A percentile compares a stretch with the other conserved stretches of the same genome.
phyloP scores from a whole-genome alignment of 169 alveolate genomes.

The Plasmodium ovale region DNA sequence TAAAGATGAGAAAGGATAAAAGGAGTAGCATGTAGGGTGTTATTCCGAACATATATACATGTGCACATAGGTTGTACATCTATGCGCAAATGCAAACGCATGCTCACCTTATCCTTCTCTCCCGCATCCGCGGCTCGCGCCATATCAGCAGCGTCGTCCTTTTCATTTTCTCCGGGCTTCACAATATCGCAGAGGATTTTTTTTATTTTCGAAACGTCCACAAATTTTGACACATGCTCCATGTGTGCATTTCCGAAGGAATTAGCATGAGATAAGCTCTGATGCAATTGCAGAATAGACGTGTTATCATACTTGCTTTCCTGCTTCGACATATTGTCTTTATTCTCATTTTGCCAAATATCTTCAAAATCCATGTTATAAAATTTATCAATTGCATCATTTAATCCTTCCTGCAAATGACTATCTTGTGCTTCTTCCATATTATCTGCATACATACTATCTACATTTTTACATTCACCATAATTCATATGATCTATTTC shows the following conservation, averaged over 20 bases:
- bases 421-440: slow-evolving; percentile 47
- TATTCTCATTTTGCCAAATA: slow-evolving; percentile 60
- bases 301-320: slow-evolving; percentile 34
- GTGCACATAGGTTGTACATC: not conserved
- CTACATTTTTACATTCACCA: slow-evolving; percentile 19
- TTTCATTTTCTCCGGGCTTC: slow-evolving; percentile 42
- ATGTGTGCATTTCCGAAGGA: slow-evolving; percentile 19
- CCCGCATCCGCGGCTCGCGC: slow-evolving; percentile 7
- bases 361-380: slow-evolving; percentile 71
- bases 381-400: slow-evolving; percentile 68
- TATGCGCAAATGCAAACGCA: not conserved
- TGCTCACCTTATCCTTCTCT: not conserved
- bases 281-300: slow-evolving; percentile 32
- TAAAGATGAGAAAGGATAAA: slow-evolving; percentile 1
- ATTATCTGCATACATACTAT: slow-evolving; percentile 27
- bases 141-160: not conserved
- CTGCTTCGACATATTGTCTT: slow-evolving; percentile 27
- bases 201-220: slow-evolving; percentile 62
- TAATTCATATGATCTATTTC: slow-evolving; percentile 28
- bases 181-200: slow-evolving; percentile 56
- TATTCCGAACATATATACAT: not conserved
- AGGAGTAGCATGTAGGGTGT: not conserved
- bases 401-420: slow-evolving; percentile 50
- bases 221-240: slow-evolving; percentile 63
- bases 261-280: slow-evolving; percentile 19